These are phyloP conservation scores for Neurospora sublineolata DNA, from an alignment of 495 filamentous ascomycete genomes.

Conservation along the genomic window DNA sequence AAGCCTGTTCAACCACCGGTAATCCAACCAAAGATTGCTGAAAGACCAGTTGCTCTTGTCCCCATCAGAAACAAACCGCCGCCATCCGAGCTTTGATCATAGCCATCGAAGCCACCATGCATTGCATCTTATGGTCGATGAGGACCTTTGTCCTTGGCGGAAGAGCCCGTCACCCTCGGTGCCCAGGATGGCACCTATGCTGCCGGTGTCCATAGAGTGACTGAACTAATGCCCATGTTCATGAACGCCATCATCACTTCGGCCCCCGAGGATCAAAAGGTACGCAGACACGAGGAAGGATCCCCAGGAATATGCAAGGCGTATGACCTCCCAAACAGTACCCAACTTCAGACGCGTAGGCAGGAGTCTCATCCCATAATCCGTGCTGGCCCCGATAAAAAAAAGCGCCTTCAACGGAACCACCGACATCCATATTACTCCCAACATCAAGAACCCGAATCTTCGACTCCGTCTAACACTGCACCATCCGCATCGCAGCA, in stretches of 20 bases:
- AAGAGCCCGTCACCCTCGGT: slow-evolving; percentile 48
- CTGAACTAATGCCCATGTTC: slow-evolving; percentile 78
- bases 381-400: not conserved
- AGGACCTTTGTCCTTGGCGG: too few species aligned
- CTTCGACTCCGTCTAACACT: slow-evolving; percentile 19
- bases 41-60: too few species aligned
- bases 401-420: slow-evolving; percentile 13
- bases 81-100: too few species aligned
- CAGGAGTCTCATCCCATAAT: not conserved
- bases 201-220: slow-evolving; percentile 92
- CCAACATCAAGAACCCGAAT: slow-evolving; percentile 17
- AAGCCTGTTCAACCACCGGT: slow-evolving; percentile 26
- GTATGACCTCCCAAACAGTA: not conserved
- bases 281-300: slow-evolving; percentile 44
- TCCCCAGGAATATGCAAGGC: not conserved
- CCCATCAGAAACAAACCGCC: too few species aligned
- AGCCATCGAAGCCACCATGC: too few species aligned
- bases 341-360: not conserved
- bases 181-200: slow-evolving; percentile 85
- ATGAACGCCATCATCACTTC: slow-evolving; percentile 91
- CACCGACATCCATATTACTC: slow-evolving; percentile 11
- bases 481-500: slow-evolving; percentile 7
- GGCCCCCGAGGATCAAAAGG: slow-evolving; percentile 93
- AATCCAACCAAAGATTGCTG: not conserved
- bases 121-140: too few species aligned